Conservation (phyloP, 176 grass and related monocot genomes). For the Oryza rufipogon region DNA sequence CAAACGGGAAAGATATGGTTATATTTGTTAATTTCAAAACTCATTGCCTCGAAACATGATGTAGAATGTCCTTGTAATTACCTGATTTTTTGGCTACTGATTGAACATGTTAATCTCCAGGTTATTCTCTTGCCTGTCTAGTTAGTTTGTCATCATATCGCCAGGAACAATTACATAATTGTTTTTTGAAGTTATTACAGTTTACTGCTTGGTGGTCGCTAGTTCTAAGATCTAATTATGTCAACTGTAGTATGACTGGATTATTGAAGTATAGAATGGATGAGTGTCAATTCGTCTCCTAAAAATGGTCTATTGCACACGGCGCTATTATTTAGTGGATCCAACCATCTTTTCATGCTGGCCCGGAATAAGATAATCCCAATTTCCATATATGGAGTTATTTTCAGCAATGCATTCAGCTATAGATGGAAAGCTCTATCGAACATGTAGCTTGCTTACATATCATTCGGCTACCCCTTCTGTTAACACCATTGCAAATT, state of each 20-base stretch:
- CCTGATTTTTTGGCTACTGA: background rate
- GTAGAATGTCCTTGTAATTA: background rate
- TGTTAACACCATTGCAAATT: constrained; percentile 8
- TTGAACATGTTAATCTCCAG: background rate
- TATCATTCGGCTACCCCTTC: background rate
- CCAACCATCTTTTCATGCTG: constrained; percentile 17
- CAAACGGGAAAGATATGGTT: background rate
- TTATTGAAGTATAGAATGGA: constrained; percentile 8
- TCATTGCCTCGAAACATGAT: no score
- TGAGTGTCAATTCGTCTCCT: background rate
- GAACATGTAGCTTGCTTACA: constrained; percentile 6
- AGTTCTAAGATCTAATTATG: background rate
- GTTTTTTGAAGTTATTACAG: background rate
- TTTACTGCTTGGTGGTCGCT: background rate
- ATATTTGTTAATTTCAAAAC: background rate
- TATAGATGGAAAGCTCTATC: background rate
- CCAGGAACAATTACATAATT: background rate
- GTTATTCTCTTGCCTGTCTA: background rate
- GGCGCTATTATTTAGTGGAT: background rate
- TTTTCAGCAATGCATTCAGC: background rate
- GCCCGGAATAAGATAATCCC: background rate
- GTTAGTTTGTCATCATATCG: constrained; percentile 1
- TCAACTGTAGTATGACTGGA: constrained; percentile 19
- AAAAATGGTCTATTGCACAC: background rate
- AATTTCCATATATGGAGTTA: background rate